phyloP scores from a whole-genome alignment of 768 basidiomycete genomes.

The Lactarius deliciosus region DNA sequence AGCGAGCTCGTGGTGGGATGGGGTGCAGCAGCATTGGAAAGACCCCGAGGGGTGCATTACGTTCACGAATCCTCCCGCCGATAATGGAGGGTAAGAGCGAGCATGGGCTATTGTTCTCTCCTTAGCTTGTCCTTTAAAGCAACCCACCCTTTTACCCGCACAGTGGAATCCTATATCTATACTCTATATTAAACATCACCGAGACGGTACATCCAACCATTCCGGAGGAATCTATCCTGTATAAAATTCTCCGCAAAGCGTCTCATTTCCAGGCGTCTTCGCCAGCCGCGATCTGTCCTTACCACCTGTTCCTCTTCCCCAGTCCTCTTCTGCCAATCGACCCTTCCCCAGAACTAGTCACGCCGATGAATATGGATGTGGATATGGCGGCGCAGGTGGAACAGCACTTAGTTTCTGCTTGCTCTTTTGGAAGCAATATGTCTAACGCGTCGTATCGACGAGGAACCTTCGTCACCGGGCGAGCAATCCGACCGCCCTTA shows the following conservation, averaged over 20 bases:
- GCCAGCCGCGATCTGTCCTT: slow-evolving; percentile 44
- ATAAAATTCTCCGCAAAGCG: slow-evolving; percentile 37
- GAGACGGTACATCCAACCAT: slow-evolving; percentile 42
- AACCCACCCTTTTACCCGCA: too few relatives aligned
- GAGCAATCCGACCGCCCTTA: slow-evolving; percentile 38
- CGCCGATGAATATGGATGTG: slow-evolving; percentile 77
- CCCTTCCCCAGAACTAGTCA: slow-evolving; percentile 54
- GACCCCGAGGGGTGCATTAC: slow-evolving; percentile 14
- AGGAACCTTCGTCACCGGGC: slow-evolving; percentile 51
- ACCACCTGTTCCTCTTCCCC: slow-evolving; percentile 40
- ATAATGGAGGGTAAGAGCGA: not conserved
- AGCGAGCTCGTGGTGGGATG: slow-evolving; percentile 81
- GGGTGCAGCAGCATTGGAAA: slow-evolving; percentile 38
- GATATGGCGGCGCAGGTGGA: slow-evolving; percentile 49
- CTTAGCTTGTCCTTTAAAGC: not conserved
- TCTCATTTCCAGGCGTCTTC: slow-evolving; percentile 59
- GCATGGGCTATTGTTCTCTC: not conserved
- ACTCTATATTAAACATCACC: slow-evolving; percentile 22
- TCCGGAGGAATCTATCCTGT: slow-evolving; percentile 38
- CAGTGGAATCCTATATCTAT: too few relatives aligned
- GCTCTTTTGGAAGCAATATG: slow-evolving; percentile 25
- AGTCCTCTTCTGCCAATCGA: slow-evolving; percentile 45
- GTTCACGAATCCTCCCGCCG: slow-evolving; percentile 11
- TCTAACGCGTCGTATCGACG: slow-evolving; percentile 41
- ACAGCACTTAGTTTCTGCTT: slow-evolving; percentile 35